Base-by-base conservation (phyloP, 202 grass and related monocot genomes). In the Hordeum pubiflorum region DNA sequence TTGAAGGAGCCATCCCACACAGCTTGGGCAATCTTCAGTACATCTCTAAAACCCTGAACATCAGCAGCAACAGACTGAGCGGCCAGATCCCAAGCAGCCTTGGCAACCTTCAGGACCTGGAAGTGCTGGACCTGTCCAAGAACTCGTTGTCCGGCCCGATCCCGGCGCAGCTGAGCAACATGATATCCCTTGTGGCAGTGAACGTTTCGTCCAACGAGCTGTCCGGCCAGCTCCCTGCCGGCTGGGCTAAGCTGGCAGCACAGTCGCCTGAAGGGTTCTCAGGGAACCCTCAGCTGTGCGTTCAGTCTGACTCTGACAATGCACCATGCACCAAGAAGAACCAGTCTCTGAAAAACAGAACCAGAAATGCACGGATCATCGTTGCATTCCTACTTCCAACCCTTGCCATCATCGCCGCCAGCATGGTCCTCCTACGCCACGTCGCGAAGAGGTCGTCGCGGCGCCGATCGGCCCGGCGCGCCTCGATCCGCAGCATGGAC, bases 11-110 rank as follows among this genome's bases (percentile, higher is more conserved):
- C 29, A 86, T 93, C 33, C 91, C 91, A 66, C 31, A 1, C 43
- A 93, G 82, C 69, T 63, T 93, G 38, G 87, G 91, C 7, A 87
- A 89, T 71, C 87, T 93, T 82, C 84, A 77, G 52, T 90, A 85
- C 84, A 66, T 93, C 43, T 93, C 88, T 26, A 78, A 87, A 75
- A 69, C 31, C 18, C 82, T 93, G 20, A 93, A 90, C 76, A 37
- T 93, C 18, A 93, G 87, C 69, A 70, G 59, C 34, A 93, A 93
- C 79, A 67, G 27, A 37, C 63, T 93, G 72, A 85, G 18, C 6
- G 26, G 82, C 20, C 54, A 87, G 82, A 93, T 93, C 61, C 91
- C 91, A 43, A 54, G 77, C 58, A 93, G 81, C 58, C 81, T 93
- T 0, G 84, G 85, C 31, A 75, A 90, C 44, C 91, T 93, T 73